Evolutionary conservation across 345 rosid species (phyloP).

Genomic region (Sonneratia caseolaris): DNA sequence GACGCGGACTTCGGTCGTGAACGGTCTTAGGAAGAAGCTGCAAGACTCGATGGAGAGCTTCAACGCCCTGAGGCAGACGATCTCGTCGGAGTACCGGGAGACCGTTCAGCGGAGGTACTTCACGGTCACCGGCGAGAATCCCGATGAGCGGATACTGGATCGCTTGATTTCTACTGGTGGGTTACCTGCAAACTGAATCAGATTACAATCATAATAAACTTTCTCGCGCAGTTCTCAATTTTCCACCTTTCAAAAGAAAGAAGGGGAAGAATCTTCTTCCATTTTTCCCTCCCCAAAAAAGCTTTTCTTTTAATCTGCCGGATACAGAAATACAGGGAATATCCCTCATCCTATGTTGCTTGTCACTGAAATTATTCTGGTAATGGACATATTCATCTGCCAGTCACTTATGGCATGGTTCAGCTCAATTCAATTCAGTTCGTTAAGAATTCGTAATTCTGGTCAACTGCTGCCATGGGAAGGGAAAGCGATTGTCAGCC

Average conservation of each 20-base stretch:
- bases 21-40: slow-evolving; percentile 71
- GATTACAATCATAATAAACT: neutral
- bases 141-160: slow-evolving; percentile 62
- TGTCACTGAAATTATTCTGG: neutral
- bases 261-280: too few species aligned
- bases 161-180: slow-evolving; percentile 60
- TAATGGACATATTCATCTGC: neutral
- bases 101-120: slow-evolving; percentile 72
- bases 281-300: neutral
- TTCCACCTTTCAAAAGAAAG: too few species aligned
- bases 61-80: slow-evolving; percentile 44
- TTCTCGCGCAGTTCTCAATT: neutral
- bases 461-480: neutral
- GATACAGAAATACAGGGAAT: neutral
- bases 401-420: neutral
- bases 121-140: slow-evolving; percentile 66
- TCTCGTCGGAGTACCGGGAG: slow-evolving; percentile 60
- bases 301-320: neutral
- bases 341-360: neutral
- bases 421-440: neutral
- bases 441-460: neutral
- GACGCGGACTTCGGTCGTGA: slow-evolving; percentile 72
- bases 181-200: neutral
- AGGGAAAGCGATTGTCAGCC: neutral
- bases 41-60: slow-evolving; percentile 67